phyloP scores from a whole-genome alignment of 148 eudicot species.

The Agrostemma githago region DNA sequence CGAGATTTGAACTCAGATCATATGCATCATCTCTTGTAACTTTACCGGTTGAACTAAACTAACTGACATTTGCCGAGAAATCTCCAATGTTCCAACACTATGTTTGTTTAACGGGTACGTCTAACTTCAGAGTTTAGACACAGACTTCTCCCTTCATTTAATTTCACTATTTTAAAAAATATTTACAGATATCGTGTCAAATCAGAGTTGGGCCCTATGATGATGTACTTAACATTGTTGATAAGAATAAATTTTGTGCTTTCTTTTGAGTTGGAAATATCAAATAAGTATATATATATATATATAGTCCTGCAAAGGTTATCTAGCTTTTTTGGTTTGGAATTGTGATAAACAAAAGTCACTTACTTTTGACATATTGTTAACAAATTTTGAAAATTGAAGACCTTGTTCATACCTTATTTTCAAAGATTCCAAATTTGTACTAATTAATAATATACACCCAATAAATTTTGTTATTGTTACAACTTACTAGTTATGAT shows the following conservation, averaged over 20 bases:
- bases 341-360: not conserved
- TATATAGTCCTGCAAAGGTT: not conserved
- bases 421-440: not conserved
- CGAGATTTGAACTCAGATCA: not conserved
- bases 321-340: not conserved
- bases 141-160: too few species aligned
- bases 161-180: too few species aligned
- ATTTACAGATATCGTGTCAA: not conserved
- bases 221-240: not conserved
- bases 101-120: too few species aligned
- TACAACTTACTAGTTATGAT: too few species aligned
- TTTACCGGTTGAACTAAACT: too few species aligned
- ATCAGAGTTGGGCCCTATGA: not conserved
- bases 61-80: too few species aligned
- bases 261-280: too few species aligned
- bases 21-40: too few species aligned
- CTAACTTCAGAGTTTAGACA: too few species aligned
- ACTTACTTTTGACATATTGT: not conserved
- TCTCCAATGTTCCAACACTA: too few species aligned
- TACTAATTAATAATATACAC: not conserved
- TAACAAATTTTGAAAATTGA: not conserved
- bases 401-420: not conserved
- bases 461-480: too few species aligned
- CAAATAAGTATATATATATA: too few species aligned
- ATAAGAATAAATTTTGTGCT: not conserved